These are phyloP conservation scores for Diaporthe australafricana DNA, from an alignment of 2,329 filamentous ascomycete genomes.

Conservation along the genomic window DNA sequence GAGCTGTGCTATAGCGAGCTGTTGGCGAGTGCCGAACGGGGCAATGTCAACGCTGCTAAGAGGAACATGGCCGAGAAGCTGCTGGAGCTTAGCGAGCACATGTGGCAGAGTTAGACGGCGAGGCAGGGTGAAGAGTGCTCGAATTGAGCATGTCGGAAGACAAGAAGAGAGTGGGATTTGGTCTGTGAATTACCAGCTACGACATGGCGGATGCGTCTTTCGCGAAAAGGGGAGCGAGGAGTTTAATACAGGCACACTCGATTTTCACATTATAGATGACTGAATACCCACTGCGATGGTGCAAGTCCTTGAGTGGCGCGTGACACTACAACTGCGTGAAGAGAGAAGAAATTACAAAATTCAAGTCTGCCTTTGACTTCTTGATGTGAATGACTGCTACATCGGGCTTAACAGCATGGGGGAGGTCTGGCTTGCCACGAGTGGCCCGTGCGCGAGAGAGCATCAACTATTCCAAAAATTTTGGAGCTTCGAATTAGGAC, in stretches of 20 bases:
- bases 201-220: conserved; percentile 16
- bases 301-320: not conserved
- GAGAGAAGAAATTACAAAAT: not conserved
- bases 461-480: conserved; percentile 31
- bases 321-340: too few relatives aligned
- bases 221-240: conserved; percentile 26
- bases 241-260: conserved; percentile 20
- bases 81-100: conserved; percentile 76
- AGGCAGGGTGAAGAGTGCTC: not conserved
- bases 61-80: conserved; percentile 78
- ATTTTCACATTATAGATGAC: not conserved
- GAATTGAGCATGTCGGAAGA: not conserved
- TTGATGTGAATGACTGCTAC: too few relatives aligned
- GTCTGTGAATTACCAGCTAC: not conserved
- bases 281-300: not conserved
- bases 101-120: conserved; percentile 68
- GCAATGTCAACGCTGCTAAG: conserved; percentile 74
- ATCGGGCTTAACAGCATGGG: too few relatives aligned
- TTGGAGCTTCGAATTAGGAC: conserved; percentile 33
- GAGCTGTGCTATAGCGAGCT: conserved; percentile 78
- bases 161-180: not conserved
- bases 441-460: conserved; percentile 22
- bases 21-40: conserved; percentile 73
- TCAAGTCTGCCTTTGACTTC: too few relatives aligned
- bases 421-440: not conserved